Evolutionary conservation across 2,329 filamentous ascomycete species (phyloP).

Genomic region (Mariannaea sp.): DNA sequence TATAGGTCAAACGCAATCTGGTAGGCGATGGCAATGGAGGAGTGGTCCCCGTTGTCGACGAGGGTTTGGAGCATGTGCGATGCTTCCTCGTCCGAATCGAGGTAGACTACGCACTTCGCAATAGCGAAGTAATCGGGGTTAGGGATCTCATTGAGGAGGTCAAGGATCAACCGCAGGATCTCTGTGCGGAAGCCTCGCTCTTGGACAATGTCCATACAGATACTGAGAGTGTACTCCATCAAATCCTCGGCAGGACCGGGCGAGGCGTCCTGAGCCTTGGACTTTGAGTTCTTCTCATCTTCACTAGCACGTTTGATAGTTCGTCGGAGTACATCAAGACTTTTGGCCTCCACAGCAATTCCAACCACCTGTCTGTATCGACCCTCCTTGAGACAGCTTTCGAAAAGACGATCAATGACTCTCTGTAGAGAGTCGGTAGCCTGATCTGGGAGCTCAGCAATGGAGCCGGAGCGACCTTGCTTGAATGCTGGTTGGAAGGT

Average conservation of each 20-base stretch:
- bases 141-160: slow-evolving; percentile 90
- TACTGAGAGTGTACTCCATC: slow-evolving; percentile 94
- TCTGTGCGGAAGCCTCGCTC: slow-evolving; percentile 82
- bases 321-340: slow-evolving; percentile 81
- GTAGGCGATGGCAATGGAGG: slow-evolving; percentile 85
- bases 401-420: slow-evolving; percentile 88
- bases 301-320: slow-evolving; percentile 89
- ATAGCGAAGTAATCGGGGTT: slow-evolving; percentile 97
- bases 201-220: slow-evolving; percentile 98
- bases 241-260: slow-evolving; percentile 79
- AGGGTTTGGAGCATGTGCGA: slow-evolving; percentile 83
- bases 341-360: slow-evolving; percentile 93
- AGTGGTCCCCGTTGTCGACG: slow-evolving; percentile 76
- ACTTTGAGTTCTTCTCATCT: slow-evolving; percentile 74
- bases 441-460: slow-evolving; percentile 70
- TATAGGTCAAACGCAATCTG: slow-evolving; percentile 98
- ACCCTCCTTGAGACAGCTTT: slow-evolving; percentile 82
- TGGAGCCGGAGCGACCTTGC: slow-evolving; percentile 59
- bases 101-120: slow-evolving; percentile 94
- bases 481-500: slow-evolving; percentile 59
- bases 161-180: slow-evolving; percentile 90
- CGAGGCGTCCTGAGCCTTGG: slow-evolving; percentile 54
- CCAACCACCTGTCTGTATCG: slow-evolving; percentile 95
- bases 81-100: slow-evolving; percentile 90
- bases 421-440: slow-evolving; percentile 79